Evolutionary conservation across 2,329 filamentous ascomycete species (phyloP), one percentile per base, ranked within the genome.

Genomic region (Talaromyces atroroseus): DNA sequence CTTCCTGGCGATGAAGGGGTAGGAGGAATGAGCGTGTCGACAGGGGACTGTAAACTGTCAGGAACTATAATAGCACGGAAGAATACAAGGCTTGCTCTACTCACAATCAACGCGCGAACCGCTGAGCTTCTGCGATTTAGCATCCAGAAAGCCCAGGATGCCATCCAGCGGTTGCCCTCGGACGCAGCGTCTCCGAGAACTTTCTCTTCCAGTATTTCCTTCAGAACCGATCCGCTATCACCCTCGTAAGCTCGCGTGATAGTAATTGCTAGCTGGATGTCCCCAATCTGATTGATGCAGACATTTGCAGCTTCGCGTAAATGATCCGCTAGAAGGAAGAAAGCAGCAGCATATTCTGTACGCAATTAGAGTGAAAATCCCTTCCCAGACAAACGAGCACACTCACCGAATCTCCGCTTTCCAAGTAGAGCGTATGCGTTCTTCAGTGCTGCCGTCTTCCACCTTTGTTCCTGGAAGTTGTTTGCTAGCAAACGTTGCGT

Each of bases 121-220:
- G 92, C 89, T 78, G 91, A 88, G 62, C 95, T 89, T 59, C 86
- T 84, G 60, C 88, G 82, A 38, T 85, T 85, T 5, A 97, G 79
- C 80, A 96, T 89, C 87, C 90, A 95, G 68, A 96, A 96, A 2
- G 90, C 89, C 94, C 94, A 99, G 0, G 89, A 94, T 11, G 92
- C 89, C 58, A 96, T 82, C 92, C 94, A 99, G 57, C 92, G 82
- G 67, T 99, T 92, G 2, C 90, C 90, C 61, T 92, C 86, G 42
- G 85, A 81, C 0, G 88, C 85, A 18, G 94, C 94, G 60, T 89
- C 75, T 0, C 85, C 82, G 0, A 97, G 78, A 1, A 97, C 83
- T 59, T 87, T 88, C 11, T 95, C 88, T 64, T 89, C 83, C 1
- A 99, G 77, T 8, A 99, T 79, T 56, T 82, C 83, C 24, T 80